Percentiles rank a stretch among this genome's conserved stretches.
Evolutionary conservation across 2,329 filamentous ascomycete species (phyloP).

Genomic region (Neonectria coccinea): DNA sequence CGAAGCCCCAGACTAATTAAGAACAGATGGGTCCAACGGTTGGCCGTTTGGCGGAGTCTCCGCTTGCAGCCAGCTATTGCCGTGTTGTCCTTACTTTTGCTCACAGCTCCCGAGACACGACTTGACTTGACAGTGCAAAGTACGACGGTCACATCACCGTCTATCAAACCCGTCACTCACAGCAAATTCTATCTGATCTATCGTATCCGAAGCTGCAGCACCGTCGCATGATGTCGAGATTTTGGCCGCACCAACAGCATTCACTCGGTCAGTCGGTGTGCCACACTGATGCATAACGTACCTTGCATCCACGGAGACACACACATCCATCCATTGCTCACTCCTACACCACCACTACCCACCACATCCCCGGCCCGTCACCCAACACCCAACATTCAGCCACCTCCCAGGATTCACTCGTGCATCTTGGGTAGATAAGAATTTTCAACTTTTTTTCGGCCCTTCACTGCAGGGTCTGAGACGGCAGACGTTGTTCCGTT

Average conservation of each 20-base stretch:
- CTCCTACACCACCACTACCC: conserved; percentile 1
- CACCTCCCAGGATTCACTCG: conserved; percentile 1
- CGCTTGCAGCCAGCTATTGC: conserved; percentile 9
- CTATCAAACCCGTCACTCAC: conserved; percentile 13
- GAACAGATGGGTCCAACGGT: conserved; percentile 4
- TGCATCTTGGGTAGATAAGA: background rate
- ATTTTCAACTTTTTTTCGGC: conserved; percentile 8
- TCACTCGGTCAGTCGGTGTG: conserved; percentile 9
- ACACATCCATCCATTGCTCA: background rate
- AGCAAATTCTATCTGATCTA: conserved; percentile 17
- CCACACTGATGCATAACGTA: conserved; percentile 18
- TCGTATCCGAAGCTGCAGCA: conserved; percentile 17
- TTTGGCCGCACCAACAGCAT: conserved; percentile 17
- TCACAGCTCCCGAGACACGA: conserved; percentile 12
- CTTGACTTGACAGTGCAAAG: conserved; percentile 10
- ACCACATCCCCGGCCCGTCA: background rate
- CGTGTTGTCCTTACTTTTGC: conserved; percentile 11
- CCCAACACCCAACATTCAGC: conserved; percentile 1
- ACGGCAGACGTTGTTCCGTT: conserved; percentile 2
- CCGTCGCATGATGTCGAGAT: conserved; percentile 19
- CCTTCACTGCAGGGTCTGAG: conserved; percentile 15
- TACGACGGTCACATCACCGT: conserved; percentile 17
- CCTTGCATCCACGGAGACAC: conserved; percentile 23
- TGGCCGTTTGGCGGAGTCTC: conserved; percentile 5
- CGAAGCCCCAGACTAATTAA: background rate